A percentile compares a stretch with the other conserved stretches of the same genome.
phyloP scores from a whole-genome alignment of 2,329 filamentous ascomycete genomes.

The Herpotrichia juniperi region DNA sequence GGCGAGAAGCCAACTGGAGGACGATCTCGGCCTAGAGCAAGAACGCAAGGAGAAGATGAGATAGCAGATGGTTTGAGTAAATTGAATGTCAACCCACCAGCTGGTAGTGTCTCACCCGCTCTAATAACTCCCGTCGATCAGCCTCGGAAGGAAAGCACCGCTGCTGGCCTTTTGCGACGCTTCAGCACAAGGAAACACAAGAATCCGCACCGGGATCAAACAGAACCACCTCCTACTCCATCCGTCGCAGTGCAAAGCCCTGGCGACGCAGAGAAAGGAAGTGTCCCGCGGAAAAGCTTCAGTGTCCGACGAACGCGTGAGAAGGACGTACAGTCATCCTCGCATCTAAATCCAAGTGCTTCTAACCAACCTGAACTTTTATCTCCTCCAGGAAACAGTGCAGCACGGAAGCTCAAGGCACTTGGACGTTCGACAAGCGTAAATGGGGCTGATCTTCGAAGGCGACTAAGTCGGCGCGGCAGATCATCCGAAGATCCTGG shows the following conservation, averaged over 20 bases:
- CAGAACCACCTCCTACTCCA: constrained; percentile 69
- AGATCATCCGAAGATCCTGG: constrained; percentile 60
- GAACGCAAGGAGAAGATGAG: constrained; percentile 95
- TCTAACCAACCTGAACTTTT: constrained; percentile 80
- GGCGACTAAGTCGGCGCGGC: constrained; percentile 64
- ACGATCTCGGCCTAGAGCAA: constrained; percentile 79
- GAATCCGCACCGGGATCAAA: constrained; percentile 59
- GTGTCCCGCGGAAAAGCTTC: constrained; percentile 81
- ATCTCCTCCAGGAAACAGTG: constrained; percentile 69
- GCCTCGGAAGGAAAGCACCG: constrained; percentile 84
- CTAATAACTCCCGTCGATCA: constrained; percentile 58
- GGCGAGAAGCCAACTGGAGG: constrained; percentile 87
- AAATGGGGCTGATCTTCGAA: constrained; percentile 81
- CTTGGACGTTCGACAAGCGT: constrained; percentile 90
- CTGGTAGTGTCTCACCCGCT: constrained; percentile 55
- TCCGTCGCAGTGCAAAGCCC: constrained; percentile 83
- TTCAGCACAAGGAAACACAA: constrained; percentile 86
- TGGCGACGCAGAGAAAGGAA: constrained; percentile 66
- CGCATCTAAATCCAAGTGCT: constrained; percentile 57
- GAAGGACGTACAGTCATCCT: constrained; percentile 56
- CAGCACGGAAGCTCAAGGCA: constrained; percentile 67
- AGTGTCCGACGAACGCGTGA: constrained; percentile 73
- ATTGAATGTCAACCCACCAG: constrained; percentile 60
- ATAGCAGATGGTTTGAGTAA: constrained; percentile 75
- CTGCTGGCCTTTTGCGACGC: constrained; percentile 80